Percentiles rank a stretch among this genome's conserved stretches.
Evolutionary conservation across 2,329 filamentous ascomycete species (phyloP).

Genomic region (Beauveria medogensis): DNA sequence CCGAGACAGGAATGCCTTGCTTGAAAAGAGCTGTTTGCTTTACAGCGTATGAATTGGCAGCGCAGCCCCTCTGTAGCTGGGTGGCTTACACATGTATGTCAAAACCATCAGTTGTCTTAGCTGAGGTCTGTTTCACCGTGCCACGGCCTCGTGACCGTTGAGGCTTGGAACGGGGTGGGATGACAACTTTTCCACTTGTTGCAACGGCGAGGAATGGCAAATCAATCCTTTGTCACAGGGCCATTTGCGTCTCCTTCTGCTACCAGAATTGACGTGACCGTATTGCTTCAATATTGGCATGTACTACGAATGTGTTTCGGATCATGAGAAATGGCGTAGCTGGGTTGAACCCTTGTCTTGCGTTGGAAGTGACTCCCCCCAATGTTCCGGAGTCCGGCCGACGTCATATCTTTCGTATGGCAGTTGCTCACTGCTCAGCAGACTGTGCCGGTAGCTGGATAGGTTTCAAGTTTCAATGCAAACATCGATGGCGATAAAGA

Average conservation of each 20-base stretch:
- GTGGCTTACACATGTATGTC: neutral
- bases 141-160: slow-evolving; percentile 3
- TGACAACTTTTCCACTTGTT: neutral
- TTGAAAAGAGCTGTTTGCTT: too few species aligned
- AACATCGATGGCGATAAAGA: neutral
- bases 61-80: neutral
- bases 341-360: neutral
- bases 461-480: too few species aligned
- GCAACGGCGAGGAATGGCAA: neutral
- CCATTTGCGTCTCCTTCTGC: neutral
- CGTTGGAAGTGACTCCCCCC: neutral
- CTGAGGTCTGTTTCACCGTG: slow-evolving; percentile 4
- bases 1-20: neutral
- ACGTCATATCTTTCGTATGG: neutral
- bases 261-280: neutral
- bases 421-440: too few species aligned
- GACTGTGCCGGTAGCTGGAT: too few species aligned
- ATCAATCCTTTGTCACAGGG: neutral
- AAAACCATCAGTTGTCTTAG: neutral
- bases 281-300: too few species aligned
- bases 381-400: neutral
- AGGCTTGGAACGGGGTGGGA: neutral
- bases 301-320: neutral
- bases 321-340: neutral
- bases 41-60: neutral